Base-by-base conservation (phyloP, 176 grass and related monocot species). In the Eragrostis nindensis region DNA sequence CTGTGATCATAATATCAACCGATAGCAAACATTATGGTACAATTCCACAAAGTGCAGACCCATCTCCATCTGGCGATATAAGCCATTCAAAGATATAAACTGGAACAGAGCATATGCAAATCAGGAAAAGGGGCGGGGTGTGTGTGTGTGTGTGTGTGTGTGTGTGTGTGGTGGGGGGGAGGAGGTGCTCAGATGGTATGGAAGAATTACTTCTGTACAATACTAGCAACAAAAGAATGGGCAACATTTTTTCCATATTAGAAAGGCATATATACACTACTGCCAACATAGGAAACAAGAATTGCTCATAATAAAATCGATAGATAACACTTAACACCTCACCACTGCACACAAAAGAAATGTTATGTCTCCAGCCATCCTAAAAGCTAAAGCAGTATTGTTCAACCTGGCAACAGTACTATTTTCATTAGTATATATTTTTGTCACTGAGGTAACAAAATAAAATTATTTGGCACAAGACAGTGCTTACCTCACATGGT, bases 331-430 rank as follows among this genome's bases (percentile, higher is more conserved):
- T 14, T 49, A 78, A 25, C 3, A 10, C 42, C 22, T n/a, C 25
- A 61, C 40, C 13, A 1, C 18, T 65, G 5, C 26, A 65, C 15
- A 65, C 29, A 18, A 65, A 36, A 53, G 5, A 13, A 18, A 73
- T 0, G n/a, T 73, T 74, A 22, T 74, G 21, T n/a, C 22, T 80
- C 38, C 44, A 27, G n/a, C 32, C 21, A 85, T 70, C 57, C 66
- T 50, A 85, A 27, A 80, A 75, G 30, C 50, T 59, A 86, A 73
- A 48, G 29, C 32, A 18, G 26, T 70, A 76, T 36, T 39, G 8
- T 70, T 43, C 24, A 26, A 45, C 66, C 45, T 71, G 16, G 26
- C 6, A 71, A 55, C 4, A 8, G 6, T 55, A 62, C 36, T 56
- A 52, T 70, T 24, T 19, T 9, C 46, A 76, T 72, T 48, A 24